Evolutionary conservation across 1,284 basidiomycete species (phyloP), one percentile per base, ranked within the genome.

Genomic region (Tranzscheliella williamsii): DNA sequence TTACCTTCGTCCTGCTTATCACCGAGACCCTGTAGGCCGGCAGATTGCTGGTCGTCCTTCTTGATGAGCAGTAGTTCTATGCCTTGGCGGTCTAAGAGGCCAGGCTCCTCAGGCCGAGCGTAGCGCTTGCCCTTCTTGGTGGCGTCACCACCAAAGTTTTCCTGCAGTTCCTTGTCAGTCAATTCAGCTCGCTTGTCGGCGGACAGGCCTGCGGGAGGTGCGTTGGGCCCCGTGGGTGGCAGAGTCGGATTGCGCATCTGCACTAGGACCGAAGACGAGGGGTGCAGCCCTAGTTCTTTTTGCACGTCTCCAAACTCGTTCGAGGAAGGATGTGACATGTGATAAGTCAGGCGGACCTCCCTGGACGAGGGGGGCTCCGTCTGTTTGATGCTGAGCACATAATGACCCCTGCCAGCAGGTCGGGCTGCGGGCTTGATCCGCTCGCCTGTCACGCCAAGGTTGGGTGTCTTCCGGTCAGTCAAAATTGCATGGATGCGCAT

Each of bases 211-310:
- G 57, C 61, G 9, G 53, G 38, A 7, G 64, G 62, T 12, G 61
- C 63, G 15, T 41, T 49, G 1, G 60, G 54, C 15, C 55, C 56
- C 2, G 64, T 57, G 5, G 51, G 43, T 3, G 67, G 57, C n/a
- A 67, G 38, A 1, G 65, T 70, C 2, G 67, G 67, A 34, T 70
- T 70, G 4, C 63, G 42, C 55, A 70, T 67, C 38, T 67, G 60
- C 24, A 70, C 31, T 1, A 50, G 44, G 13, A 70, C 47, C 26
- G 57, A 63, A 5, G 53, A 60, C 7, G 51, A 57, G 2, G 43
- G 35, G 30, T 63, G 47, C 34, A 70, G 20, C n/a, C 63, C 67
- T 8, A 70, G 44, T 42, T 67, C 67, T 30, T 56, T 43, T 22
- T 70, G 65, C 17, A 70, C 67, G 18, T 36, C 35, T 7, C 67